phyloP scores from a whole-genome alignment of 768 basidiomycete genomes.

The Mrakia blollopis region DNA sequence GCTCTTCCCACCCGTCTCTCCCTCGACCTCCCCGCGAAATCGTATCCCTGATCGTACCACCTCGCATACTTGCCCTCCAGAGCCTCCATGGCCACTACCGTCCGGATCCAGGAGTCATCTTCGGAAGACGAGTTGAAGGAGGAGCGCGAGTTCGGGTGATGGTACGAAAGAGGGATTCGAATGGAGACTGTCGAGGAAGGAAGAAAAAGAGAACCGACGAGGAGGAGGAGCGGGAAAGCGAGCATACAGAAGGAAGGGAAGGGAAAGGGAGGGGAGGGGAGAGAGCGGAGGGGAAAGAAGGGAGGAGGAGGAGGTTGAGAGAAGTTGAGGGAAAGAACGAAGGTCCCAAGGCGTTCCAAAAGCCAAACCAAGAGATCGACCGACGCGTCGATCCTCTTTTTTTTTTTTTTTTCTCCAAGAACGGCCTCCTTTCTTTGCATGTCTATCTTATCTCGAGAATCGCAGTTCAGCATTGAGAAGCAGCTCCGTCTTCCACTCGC shows the following conservation, averaged over 20 bases:
- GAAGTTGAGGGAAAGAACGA: background rate
- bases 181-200: background rate
- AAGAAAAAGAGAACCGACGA: background rate
- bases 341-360: background rate
- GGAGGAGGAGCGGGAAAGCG: slow-evolving; percentile 17
- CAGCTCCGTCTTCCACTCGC: too few species aligned
- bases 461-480: too few species aligned
- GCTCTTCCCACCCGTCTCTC: background rate
- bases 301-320: background rate
- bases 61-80: slow-evolving; percentile 10
- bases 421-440: too few species aligned
- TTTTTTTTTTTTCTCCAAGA: too few species aligned
- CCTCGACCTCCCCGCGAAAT: background rate
- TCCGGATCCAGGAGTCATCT: slow-evolving; percentile 8
- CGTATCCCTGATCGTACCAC: slow-evolving; percentile 27
- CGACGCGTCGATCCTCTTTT: too few species aligned
- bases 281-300: too few species aligned
- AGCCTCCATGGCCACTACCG: slow-evolving; percentile 11
- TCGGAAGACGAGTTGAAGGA: background rate
- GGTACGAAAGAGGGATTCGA: slow-evolving; percentile 15
- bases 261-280: too few species aligned
- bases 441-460: too few species aligned
- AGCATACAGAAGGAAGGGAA: background rate
- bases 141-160: background rate
- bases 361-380: too few species aligned